These are phyloP conservation scores for Excoecaria agallocha DNA, from an alignment of 345 rosid species.

Conservation along the genomic window DNA sequence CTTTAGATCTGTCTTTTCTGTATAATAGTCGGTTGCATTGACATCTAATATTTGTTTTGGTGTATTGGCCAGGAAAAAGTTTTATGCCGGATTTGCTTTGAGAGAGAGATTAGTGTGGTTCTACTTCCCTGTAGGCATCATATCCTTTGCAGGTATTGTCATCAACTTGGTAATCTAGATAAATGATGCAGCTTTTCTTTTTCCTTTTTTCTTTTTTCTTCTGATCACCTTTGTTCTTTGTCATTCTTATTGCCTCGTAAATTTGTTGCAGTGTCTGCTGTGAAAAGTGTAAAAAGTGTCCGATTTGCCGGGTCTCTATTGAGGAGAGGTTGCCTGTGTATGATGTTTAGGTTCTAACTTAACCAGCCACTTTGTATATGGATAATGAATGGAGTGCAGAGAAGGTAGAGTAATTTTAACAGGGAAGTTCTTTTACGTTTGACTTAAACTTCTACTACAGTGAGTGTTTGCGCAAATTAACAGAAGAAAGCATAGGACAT, in stretches of 20 bases:
- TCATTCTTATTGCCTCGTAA: slow-evolving; percentile 16
- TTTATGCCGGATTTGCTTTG: slow-evolving; percentile 88
- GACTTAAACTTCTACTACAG: slow-evolving; percentile 2
- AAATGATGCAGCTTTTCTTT: not conserved
- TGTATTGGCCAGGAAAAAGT: slow-evolving; percentile 74
- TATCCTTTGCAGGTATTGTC: slow-evolving; percentile 77
- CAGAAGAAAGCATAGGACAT: not conserved
- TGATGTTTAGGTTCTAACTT: slow-evolving; percentile 57
- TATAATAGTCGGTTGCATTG: not conserved
- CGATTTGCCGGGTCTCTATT: slow-evolving; percentile 69
- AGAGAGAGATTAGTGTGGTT: slow-evolving; percentile 81
- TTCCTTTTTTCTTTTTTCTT: not conserved
- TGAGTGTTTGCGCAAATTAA: slow-evolving; percentile 4
- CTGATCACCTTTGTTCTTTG: not conserved
- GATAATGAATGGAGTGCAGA: slow-evolving; percentile 10
- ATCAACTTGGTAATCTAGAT: not conserved
- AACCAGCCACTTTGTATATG: slow-evolving; percentile 4
- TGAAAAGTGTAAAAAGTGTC: slow-evolving; percentile 89
- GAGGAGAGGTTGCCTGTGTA: slow-evolving; percentile 84
- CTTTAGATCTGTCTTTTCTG: not conserved
- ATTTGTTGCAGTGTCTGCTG: slow-evolving; percentile 69
- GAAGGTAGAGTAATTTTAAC: slow-evolving; percentile 17
- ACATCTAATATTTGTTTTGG: not conserved
- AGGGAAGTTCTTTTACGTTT: slow-evolving; percentile 8
- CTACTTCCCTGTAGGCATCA: slow-evolving; percentile 95